Evolutionary conservation across 192 early-diverging fungal genomes (phyloP).

Genomic region (Coemansia sp.): DNA sequence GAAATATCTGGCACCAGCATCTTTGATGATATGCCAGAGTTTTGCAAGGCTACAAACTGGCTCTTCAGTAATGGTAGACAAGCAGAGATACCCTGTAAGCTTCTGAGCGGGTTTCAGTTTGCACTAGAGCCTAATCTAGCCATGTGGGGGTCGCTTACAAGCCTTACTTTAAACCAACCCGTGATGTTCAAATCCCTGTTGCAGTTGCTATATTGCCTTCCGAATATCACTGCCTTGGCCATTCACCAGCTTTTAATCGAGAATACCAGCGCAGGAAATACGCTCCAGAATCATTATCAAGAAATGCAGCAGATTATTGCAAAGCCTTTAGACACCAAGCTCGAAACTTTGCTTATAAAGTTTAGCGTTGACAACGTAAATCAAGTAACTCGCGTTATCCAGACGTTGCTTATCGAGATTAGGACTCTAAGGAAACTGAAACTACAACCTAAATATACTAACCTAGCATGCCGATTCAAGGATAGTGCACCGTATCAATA

Average conservation of each 20-base stretch:
- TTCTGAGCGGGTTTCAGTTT: neutral
- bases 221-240: neutral
- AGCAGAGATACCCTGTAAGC: neutral
- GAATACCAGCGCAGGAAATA: neutral
- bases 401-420: neutral
- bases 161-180: neutral
- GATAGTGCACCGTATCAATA: neutral
- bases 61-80: neutral
- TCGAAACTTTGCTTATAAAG: neutral
- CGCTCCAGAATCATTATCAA: neutral
- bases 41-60: neutral
- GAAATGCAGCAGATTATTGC: neutral
- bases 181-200: neutral
- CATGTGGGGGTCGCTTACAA: neutral
- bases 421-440: neutral
- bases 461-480: neutral
- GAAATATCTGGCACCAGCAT: neutral
- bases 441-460: neutral
- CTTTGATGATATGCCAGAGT: neutral
- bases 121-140: neutral
- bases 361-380: neutral
- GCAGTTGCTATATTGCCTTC: neutral
- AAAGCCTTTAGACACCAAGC: neutral
- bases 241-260: neutral
- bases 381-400: neutral